Conservation (phyloP, 495 filamentous ascomycete species). For the Annulohypoxylon bovei region DNA sequence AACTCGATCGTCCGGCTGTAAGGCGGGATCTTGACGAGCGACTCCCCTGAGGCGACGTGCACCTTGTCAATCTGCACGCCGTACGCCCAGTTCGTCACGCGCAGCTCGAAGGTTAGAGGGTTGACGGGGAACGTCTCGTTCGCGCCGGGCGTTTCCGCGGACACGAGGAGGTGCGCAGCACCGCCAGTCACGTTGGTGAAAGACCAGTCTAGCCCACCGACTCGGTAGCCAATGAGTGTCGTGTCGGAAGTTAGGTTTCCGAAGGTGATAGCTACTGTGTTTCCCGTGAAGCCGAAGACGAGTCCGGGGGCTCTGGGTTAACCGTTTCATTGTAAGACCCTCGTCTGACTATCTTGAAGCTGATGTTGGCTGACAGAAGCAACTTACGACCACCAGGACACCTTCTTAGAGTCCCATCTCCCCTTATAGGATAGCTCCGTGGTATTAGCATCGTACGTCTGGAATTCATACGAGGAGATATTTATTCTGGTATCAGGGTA, state of each 20-base stretch:
- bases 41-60: slow-evolving; percentile 60
- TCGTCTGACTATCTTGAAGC: background rate
- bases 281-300: slow-evolving; percentile 72
- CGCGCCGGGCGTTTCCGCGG: slow-evolving; percentile 52
- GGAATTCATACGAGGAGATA: slow-evolving; percentile 49
- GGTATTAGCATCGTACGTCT: slow-evolving; percentile 64
- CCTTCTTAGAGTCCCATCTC: slow-evolving; percentile 72
- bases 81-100: slow-evolving; percentile 74
- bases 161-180: slow-evolving; percentile 69
- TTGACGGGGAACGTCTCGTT: slow-evolving; percentile 51
- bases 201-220: slow-evolving; percentile 71
- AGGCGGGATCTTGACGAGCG: slow-evolving; percentile 62
- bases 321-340: background rate
- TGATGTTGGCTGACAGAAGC: background rate
- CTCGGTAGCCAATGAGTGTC: slow-evolving; percentile 69
- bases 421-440: slow-evolving; percentile 75
- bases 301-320: slow-evolving; percentile 64
- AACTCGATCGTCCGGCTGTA: slow-evolving; percentile 68
- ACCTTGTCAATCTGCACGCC: slow-evolving; percentile 69
- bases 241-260: slow-evolving; percentile 65
- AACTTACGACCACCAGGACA: slow-evolving; percentile 72
- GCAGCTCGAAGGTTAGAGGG: slow-evolving; percentile 62
- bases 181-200: slow-evolving; percentile 73
- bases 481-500: slow-evolving; percentile 61
- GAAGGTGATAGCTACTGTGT: slow-evolving; percentile 70